These are phyloP conservation scores for Suhomyces choctaworum DNA, from an alignment of 1,139 yeast genomes.

Conservation along the genomic window DNA sequence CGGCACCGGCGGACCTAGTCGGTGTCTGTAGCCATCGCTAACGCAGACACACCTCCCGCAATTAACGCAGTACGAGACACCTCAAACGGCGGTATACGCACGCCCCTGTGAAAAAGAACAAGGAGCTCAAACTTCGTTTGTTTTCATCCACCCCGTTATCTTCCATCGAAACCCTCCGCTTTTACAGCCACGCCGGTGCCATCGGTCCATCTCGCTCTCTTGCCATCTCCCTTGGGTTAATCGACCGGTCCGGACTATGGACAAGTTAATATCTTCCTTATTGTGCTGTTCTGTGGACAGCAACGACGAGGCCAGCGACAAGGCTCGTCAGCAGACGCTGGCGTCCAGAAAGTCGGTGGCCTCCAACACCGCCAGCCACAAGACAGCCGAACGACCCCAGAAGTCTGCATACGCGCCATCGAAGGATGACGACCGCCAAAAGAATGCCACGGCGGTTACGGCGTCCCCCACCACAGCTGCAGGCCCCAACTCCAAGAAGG, in stretches of 20 bases:
- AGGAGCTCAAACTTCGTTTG: slow-evolving; percentile 8
- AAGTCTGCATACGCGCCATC: slow-evolving; percentile 1
- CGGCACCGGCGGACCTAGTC: no score
- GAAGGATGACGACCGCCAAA: slow-evolving; percentile 8
- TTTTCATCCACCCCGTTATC: slow-evolving; percentile 5
- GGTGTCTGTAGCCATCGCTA: no score
- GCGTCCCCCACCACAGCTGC: slow-evolving; percentile 7
- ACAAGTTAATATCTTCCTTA: slow-evolving; percentile 32
- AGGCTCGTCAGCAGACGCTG: slow-evolving; percentile 17
- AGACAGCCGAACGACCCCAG: slow-evolving; percentile 5
- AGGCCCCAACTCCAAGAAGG: slow-evolving; percentile 22
- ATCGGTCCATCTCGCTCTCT: slow-evolving; percentile 4
- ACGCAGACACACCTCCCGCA: no score
- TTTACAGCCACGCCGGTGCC: neutral
- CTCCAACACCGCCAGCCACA: slow-evolving; percentile 6
- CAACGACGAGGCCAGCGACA: slow-evolving; percentile 36
- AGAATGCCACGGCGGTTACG: slow-evolving; percentile 13
- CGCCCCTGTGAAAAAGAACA: slow-evolving; percentile 11
- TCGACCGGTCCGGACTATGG: slow-evolving; percentile 22
- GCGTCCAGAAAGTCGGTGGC: slow-evolving; percentile 6
- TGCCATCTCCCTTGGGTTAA: no score
- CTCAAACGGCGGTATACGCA: no score
- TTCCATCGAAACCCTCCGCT: neutral
- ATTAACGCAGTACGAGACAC: no score
- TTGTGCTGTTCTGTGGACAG: slow-evolving; percentile 45